phyloP scores from a whole-genome alignment of 1,284 basidiomycete species.

The Mycosarcoma mackinlayi region DNA sequence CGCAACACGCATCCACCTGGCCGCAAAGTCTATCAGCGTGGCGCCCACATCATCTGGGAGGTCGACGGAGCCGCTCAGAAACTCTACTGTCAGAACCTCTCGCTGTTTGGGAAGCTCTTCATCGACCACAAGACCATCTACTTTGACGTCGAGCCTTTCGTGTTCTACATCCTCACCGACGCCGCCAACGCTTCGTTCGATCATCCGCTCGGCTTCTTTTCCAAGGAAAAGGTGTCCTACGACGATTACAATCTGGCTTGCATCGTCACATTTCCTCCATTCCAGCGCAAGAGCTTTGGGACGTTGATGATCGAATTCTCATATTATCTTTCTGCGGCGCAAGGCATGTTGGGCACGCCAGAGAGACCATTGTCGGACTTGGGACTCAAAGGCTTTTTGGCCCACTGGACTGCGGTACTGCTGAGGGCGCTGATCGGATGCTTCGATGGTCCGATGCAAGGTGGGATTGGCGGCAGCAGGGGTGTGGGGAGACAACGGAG shows the following conservation, averaged over 20 bases:
- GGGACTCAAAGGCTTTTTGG: slow-evolving; percentile 87
- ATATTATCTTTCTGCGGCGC: slow-evolving; percentile 85
- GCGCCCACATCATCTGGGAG: slow-evolving; percentile 92
- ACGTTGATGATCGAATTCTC: slow-evolving; percentile 98
- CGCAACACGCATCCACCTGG: slow-evolving; percentile 83
- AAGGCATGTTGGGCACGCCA: slow-evolving; percentile 86
- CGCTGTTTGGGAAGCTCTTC: slow-evolving; percentile 97
- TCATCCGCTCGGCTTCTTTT: slow-evolving; percentile 92
- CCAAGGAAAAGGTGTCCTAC: slow-evolving; percentile 94
- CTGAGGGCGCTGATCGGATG: slow-evolving; percentile 81
- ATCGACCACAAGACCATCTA: slow-evolving; percentile 98
- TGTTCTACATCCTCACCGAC: slow-evolving; percentile 93
- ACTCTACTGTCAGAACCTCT: slow-evolving; percentile 95
- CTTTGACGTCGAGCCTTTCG: slow-evolving; percentile 79
- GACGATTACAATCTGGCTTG: slow-evolving; percentile 98
- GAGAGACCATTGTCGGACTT: slow-evolving; percentile 94
- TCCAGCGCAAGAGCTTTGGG: slow-evolving; percentile 88
- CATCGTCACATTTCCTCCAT: slow-evolving; percentile 94
- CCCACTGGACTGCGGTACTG: slow-evolving; percentile 88
- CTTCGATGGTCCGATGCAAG: slow-evolving; percentile 45
- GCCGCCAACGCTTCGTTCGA: slow-evolving; percentile 77
- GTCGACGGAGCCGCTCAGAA: slow-evolving; percentile 84
- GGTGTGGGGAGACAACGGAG: slow-evolving; percentile 4
- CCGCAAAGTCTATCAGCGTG: slow-evolving; percentile 87
- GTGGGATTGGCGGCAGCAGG: not conserved